These are phyloP conservation scores for Clitopilus passeckerianus DNA, from an alignment of 768 basidiomycete species.

Conservation along the genomic window DNA sequence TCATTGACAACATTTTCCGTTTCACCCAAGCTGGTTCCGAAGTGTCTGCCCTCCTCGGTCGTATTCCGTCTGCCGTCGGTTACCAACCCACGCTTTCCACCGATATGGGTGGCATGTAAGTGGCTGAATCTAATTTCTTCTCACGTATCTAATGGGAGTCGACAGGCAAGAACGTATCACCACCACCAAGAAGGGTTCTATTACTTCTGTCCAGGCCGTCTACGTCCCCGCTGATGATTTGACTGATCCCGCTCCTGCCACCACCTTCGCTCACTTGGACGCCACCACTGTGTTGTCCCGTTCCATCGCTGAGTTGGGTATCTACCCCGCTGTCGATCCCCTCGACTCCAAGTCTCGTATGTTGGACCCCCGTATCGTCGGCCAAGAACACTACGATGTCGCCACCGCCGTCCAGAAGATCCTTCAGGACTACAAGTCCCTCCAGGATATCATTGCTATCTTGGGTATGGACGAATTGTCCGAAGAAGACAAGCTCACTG, in stretches of 20 bases:
- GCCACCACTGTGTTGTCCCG: slow-evolving; percentile 99
- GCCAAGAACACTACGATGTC: slow-evolving; percentile 91
- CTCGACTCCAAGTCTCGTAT: slow-evolving; percentile 99
- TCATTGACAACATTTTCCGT: slow-evolving; percentile 99
- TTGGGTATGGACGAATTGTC: slow-evolving; percentile 99
- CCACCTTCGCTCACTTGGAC: slow-evolving; percentile 99
- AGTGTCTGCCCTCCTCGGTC: slow-evolving; percentile 98
- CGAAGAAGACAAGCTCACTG: slow-evolving; percentile 98
- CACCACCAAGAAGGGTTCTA: slow-evolving; percentile 99
- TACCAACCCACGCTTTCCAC: slow-evolving; percentile 99
- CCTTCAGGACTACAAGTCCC: slow-evolving; percentile 93
- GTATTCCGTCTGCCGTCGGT: slow-evolving; percentile 99
- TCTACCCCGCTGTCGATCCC: slow-evolving; percentile 99
- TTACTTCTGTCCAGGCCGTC: slow-evolving; percentile 99
- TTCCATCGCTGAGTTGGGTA: slow-evolving; percentile 97
- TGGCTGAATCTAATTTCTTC: slow-evolving; percentile 9
- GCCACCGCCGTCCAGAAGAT: slow-evolving; percentile 98
- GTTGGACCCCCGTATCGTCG: slow-evolving; percentile 98
- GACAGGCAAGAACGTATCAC: slow-evolving; percentile 98
- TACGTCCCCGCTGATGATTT: slow-evolving; percentile 99
- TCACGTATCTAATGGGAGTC: slow-evolving; percentile 7
- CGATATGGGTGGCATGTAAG: slow-evolving; percentile 99
- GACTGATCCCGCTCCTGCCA: slow-evolving; percentile 99
- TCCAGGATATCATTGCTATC: slow-evolving; percentile 99
- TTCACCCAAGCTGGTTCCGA: slow-evolving; percentile 99